Conservation (phyloP, 768 basidiomycete species). For the Phaeotremella skinneri region DNA sequence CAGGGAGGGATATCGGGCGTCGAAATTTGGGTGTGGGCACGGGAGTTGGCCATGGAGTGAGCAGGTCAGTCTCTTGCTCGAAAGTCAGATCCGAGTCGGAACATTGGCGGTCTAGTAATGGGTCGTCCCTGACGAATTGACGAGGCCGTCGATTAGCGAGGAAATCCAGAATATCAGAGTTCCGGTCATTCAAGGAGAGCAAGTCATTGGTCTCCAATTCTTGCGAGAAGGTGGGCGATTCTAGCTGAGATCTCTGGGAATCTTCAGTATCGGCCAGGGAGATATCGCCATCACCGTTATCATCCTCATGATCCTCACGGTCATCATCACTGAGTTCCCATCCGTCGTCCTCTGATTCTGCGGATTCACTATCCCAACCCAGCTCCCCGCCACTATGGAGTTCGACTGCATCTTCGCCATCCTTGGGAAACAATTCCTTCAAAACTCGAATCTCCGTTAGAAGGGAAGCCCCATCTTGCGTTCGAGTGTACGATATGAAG, state of each 20-base stretch:
- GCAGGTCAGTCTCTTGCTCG: no score
- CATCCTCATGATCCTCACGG: not conserved
- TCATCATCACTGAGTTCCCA: not conserved
- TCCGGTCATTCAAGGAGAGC: no score
- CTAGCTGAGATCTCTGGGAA: no score
- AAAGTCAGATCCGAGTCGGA: no score
- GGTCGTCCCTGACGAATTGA: no score
- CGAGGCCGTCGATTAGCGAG: no score
- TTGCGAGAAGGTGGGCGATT: no score
- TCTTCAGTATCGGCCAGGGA: not conserved
- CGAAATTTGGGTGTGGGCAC: not conserved
- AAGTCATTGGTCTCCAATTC: no score
- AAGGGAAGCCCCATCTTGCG: slow-evolving; percentile 36
- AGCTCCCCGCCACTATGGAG: slow-evolving; percentile 31
- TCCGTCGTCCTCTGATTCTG: slow-evolving; percentile 2
- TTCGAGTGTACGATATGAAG: slow-evolving; percentile 38
- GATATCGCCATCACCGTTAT: not conserved
- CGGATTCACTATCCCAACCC: slow-evolving; percentile 6
- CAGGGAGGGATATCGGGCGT: not conserved
- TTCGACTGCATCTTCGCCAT: slow-evolving; percentile 17
- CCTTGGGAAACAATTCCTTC: slow-evolving; percentile 26
- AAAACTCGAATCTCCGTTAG: slow-evolving; percentile 29
- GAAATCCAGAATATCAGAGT: no score
- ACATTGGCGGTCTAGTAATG: no score
- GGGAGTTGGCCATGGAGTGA: no score